Conservation (phyloP, 2,329 filamentous ascomycete genomes). For the Tolypocladium amazonense region DNA sequence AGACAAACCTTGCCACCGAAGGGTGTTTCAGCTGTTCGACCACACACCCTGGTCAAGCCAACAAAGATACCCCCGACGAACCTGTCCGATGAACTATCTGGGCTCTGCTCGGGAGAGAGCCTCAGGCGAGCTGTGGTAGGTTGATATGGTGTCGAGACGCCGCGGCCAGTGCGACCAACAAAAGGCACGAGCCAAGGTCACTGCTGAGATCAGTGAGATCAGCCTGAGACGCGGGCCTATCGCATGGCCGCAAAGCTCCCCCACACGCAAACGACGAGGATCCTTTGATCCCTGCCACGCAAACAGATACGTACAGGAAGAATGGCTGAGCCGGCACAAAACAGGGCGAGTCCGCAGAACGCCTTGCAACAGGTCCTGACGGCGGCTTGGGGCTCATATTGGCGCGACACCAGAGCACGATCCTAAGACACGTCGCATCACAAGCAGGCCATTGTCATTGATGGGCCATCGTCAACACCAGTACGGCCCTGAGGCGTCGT, state of each 20-base stretch:
- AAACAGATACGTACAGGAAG: background rate
- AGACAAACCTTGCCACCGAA: background rate
- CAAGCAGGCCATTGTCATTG: background rate
- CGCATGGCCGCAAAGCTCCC: background rate
- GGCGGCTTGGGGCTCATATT: background rate
- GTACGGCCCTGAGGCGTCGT: background rate
- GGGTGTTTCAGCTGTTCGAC: background rate
- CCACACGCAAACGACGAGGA: background rate
- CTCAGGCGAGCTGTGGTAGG: background rate
- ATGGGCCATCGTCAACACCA: background rate
- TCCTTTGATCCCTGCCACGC: background rate
- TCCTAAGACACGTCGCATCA: background rate
- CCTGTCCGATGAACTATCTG: background rate
- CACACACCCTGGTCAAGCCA: background rate
- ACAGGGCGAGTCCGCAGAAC: background rate
- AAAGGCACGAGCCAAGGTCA: background rate
- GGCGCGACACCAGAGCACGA: background rate
- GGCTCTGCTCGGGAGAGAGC: background rate
- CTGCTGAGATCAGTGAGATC: background rate
- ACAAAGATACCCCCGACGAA: background rate
- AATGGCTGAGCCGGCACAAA: background rate
- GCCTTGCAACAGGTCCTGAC: too few relatives aligned
- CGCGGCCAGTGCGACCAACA: background rate
- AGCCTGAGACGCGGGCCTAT: background rate
- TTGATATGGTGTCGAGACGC: background rate